Conservation (phyloP, 345 rosid genomes). For the Lepidium aucheri region DNA sequence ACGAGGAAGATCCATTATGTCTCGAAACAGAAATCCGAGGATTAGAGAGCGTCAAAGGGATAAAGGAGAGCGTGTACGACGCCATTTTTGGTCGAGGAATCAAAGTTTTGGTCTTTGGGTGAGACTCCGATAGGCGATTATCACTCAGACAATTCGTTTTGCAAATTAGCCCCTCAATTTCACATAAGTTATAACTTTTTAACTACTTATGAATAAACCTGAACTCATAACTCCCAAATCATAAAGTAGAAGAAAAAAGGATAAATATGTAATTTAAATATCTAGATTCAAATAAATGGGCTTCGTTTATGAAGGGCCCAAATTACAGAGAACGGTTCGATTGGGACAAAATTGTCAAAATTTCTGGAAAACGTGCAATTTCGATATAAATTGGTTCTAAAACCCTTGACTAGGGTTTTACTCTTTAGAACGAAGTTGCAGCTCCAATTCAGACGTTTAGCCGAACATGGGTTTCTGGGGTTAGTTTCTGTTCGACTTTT, state of each 20-base stretch:
- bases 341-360: not conserved
- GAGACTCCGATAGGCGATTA: not conserved
- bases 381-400: not conserved
- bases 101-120: not conserved
- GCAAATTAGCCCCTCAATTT: not conserved
- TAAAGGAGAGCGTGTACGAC: slow-evolving; percentile 36
- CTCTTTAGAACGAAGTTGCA: slow-evolving; percentile 3
- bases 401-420: slow-evolving; percentile 33
- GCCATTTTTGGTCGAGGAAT: slow-evolving; percentile 36
- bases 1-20: not conserved
- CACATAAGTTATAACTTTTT: not conserved
- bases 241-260: not conserved
- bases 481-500: slow-evolving; percentile 22
- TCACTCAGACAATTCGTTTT: not conserved
- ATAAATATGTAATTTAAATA: too few relatives aligned
- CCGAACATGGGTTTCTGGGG: slow-evolving; percentile 62
- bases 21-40: slow-evolving; percentile 20
- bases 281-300: not conserved
- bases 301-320: slow-evolving; percentile 7
- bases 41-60: slow-evolving; percentile 32
- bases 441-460: not conserved
- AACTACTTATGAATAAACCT: not conserved
- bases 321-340: not conserved
- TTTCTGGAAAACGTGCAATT: not conserved
- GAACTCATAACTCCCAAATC: not conserved